Conservation (phyloP, 2,329 filamentous ascomycete genomes). For the Ascocoryne sarcoides region DNA sequence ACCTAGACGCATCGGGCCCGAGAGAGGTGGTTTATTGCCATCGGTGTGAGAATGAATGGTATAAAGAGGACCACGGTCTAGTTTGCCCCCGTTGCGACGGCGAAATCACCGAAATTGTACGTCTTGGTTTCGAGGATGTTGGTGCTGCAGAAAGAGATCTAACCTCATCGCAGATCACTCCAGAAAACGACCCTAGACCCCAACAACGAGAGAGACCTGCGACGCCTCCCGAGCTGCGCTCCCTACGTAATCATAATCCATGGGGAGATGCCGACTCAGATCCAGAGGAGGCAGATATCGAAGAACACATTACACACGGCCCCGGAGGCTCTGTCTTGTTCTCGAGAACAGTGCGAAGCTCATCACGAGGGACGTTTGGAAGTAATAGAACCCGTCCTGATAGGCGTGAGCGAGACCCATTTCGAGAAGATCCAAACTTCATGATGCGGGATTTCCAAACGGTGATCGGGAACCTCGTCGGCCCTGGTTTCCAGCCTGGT, state of each 20-base stretch:
- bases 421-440: constrained; percentile 17
- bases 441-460: constrained; percentile 32
- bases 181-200: constrained; percentile 57
- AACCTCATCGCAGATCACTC: constrained; percentile 35
- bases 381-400: background rate
- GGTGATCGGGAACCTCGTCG: constrained; percentile 38
- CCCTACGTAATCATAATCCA: constrained; percentile 21
- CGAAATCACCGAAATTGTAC: constrained; percentile 83
- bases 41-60: constrained; percentile 73
- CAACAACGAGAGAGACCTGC: no score
- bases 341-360: constrained; percentile 20
- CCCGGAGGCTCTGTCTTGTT: constrained; percentile 24
- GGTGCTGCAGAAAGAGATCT: constrained; percentile 16
- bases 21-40: constrained; percentile 83
- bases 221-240: constrained; percentile 12
- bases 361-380: constrained; percentile 2
- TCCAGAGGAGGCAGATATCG: constrained; percentile 50
- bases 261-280: constrained; percentile 36
- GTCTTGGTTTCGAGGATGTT: constrained; percentile 30
- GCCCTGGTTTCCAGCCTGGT: constrained; percentile 23
- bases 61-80: constrained; percentile 58
- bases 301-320: constrained; percentile 33
- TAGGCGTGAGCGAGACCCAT: background rate
- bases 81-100: constrained; percentile 68
- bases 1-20: constrained; percentile 41